Evolutionary conservation across 495 filamentous ascomycete genomes (phyloP).

Genomic region (Lineolata rhizophorae): DNA sequence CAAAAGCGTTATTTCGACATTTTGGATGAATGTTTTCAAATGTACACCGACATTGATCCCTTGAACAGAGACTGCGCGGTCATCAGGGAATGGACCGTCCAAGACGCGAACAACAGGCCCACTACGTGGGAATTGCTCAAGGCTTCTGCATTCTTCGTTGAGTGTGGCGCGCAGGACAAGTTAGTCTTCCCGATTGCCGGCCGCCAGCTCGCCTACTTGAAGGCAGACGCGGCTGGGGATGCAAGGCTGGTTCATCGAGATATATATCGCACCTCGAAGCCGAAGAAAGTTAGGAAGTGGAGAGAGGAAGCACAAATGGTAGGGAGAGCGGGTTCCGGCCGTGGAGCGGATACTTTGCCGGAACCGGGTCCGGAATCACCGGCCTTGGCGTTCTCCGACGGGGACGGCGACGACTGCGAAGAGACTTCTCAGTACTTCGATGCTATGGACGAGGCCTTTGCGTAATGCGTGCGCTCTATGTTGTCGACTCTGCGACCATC

Average conservation of each 20-base stretch:
- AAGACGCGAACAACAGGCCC: not conserved
- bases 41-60: conserved; percentile 5
- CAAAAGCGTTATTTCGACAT: not conserved
- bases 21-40: not conserved
- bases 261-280: no score
- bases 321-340: no score
- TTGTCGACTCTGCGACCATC: no score
- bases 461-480: no score
- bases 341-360: no score
- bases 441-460: no score
- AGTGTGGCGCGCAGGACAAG: not conserved
- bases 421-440: no score
- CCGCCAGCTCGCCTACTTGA: conserved; percentile 8
- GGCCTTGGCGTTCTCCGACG: no score
- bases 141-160: conserved; percentile 7
- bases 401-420: no score
- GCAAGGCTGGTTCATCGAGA: not conserved
- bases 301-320: no score
- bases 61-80: not conserved
- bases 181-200: conserved; percentile 11
- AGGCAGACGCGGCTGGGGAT: conserved; percentile 1
- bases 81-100: not conserved
- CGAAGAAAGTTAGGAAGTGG: no score
- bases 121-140: conserved; percentile 7
- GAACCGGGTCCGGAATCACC: no score